Base-by-base conservation (phyloP, 176 grass and related monocot species). In the Aegilops longissima region DNA sequence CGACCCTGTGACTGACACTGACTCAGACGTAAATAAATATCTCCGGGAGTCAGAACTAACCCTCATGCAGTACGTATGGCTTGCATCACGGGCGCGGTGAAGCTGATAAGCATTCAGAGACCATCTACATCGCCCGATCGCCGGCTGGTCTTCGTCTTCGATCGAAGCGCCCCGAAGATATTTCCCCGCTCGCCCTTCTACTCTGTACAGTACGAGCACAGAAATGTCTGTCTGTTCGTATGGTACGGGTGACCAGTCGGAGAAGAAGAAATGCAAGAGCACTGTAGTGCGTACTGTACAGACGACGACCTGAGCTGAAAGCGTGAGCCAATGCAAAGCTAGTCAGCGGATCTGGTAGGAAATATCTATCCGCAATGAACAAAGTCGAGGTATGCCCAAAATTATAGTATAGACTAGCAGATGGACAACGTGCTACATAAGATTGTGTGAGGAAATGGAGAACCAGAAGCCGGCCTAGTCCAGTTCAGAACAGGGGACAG, bases 371-470 rank as follows among this genome's bases (percentile, higher is more conserved):
- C 40, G 65, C 40, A 40, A 66, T 66, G 54, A 58, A 58, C 18
- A 44, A 56, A 69, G 70, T 68, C 79, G 71, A 84, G 82, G 40
- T 30, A 80, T 80, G 42, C 42, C 49, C 81, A 40, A 5, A 12
- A 21, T 38, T 12, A 61, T 36, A 9, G 38, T 31, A 29, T 5
- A 73, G 72, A 73, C 16, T 45, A 59, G 75, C 23, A 7, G 36
- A 51, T 56, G 75, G 21, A 64, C 51, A 78, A 36, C 4, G 47
- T 25, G 52, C 33, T 34, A 34, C 3, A 20, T 56, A 20, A 18
- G 5, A 58, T 58, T 58, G 18, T 21, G 17, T 58, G 54, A 21
- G 2, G 54, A 21, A 58, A 8, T 3, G 18, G 54, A 58, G 18
- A 58, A 58, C 2, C 18, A 0, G 54, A 58, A 20, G 17, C 52